Evolutionary conservation across 1,139 yeast species (phyloP), one percentile per base, ranked within the genome.

Genomic region (Debaryomyces nepalensis): DNA sequence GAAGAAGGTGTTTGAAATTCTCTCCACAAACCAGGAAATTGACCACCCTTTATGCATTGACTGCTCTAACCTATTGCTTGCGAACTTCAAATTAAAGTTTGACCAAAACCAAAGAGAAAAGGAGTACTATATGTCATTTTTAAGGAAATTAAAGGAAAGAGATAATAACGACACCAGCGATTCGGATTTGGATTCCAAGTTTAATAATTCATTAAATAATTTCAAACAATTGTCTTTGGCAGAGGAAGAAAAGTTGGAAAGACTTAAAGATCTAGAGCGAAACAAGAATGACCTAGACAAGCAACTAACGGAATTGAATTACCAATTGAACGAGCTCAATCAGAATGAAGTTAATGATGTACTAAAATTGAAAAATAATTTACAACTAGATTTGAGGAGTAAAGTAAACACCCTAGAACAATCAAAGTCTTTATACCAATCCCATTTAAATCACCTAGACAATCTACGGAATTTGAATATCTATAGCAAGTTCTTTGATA

Each of bases 1-100:
- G 6, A 82, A 81, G 53, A 84, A 82, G 50, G 75, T 87, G 1
- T 73, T 72, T 80, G 51, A 83, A 79, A 20, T 82, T 4, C 56
- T 73, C 10, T 71, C 77, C 11, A 57, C 82, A 7, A 84, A 84
- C 48, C 84, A 85, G 41, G 90, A 84, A 46, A 75, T 91, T n/a
- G 95, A 88, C 49, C 77, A 87, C 55, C 99, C 99, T 0, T 79
- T 95, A 11, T 91, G 98, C 53, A 73, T 75, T 24, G 98, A 91
- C 39, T 93, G 99, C 61, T 87, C 95, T 3, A 80, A 75, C 33
- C 59, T 77, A 21, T 62, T 91, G 22, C 71, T 86, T 4, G 82
- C 79, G n/a, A 84, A 82, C 45, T 74, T 89, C 59, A 84, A 83
- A 54, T 63, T 70, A 19, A 84, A 84, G 52, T 87, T 86, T 58